These are phyloP conservation scores for Tritrichomonas foetus DNA, from an alignment of 208 protist species.

Conservation along the genomic window DNA sequence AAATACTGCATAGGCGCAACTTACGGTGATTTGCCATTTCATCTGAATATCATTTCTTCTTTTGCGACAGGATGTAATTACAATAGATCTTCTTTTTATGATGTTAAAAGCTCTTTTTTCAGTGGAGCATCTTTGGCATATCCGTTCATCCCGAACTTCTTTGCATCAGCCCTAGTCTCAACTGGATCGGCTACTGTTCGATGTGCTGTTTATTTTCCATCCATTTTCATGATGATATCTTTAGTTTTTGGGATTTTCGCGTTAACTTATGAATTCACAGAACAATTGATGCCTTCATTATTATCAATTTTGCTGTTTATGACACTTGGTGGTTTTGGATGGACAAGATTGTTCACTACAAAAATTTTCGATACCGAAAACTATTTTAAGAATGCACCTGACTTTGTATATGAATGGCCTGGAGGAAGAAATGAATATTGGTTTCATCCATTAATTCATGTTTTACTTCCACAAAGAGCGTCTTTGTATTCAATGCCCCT, in stretches of 20 bases:
- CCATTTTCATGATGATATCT: background rate
- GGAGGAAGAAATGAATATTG: background rate
- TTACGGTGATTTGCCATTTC: conserved; percentile 3
- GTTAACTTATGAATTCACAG: background rate
- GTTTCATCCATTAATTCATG: background rate
- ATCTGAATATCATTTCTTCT: conserved; percentile 13
- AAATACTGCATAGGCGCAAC: background rate
- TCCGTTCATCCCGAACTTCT: conserved; percentile 10
- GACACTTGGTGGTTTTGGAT: background rate
- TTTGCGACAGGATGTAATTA: background rate
- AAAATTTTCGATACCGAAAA: background rate
- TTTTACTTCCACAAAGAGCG: background rate
- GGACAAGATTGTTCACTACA: background rate
- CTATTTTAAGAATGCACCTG: background rate
- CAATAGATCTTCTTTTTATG: background rate
- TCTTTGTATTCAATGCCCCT: background rate
- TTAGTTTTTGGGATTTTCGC: background rate
- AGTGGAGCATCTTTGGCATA: background rate
- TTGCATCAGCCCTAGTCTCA: background rate
- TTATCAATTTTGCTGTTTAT: background rate
- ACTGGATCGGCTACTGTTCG: background rate
- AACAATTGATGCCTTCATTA: background rate
- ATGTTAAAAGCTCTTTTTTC: background rate
- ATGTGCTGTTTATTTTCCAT: background rate
- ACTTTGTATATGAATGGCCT: background rate